Evolutionary conservation across 2,329 filamentous ascomycete species (phyloP), one percentile per base, ranked within the genome.

Genomic region (Epichloe aotearoae): DNA sequence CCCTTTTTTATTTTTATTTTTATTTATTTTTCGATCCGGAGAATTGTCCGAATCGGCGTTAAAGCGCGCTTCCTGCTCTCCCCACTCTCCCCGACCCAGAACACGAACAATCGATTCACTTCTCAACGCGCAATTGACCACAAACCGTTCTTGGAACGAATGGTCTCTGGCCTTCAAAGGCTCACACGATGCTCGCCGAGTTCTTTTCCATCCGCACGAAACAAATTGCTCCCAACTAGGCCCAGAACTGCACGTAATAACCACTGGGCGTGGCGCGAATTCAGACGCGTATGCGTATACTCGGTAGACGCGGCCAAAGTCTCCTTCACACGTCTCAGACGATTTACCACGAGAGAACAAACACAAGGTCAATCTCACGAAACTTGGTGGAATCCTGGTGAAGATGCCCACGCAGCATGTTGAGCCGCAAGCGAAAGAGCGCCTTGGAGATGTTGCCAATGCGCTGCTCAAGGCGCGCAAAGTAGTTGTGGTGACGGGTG

Each of bases 401-500:
- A 73, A 60, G 41, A 83, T 83, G 79, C 79, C 79, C 45, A 82
- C 76, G 23, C 66, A 71, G 50, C 78, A 79, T 55, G 74, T 82
- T 51, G 69, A 69, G 40, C 70, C 75, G 10, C 67, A 68, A 40
- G 73, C 76, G 54, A 67, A 71, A 56, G 69, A 74, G 55, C 68
- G 73, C 48, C 71, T 87, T n/a, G 80, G 83, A 58, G 68, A 76
- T 34, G 79, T 87, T 56, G 83, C 84, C 58, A 76, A 85, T 60
- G 66, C 72, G 3, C 67, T 87, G 43, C 74, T 76, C 55, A 82
- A 80, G 62, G 77, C 83, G 11, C 77, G 75, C 54, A 86, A 84
- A 62, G 74, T 86, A n/a, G 74, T 87, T 8, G 78, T 87, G 19
- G 72, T 87, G 34, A 87, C 84, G 0, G 83, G 84, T 47, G 83